Base-by-base conservation (phyloP, 257 asterid genomes). In the Gynochthodes officinalis region DNA sequence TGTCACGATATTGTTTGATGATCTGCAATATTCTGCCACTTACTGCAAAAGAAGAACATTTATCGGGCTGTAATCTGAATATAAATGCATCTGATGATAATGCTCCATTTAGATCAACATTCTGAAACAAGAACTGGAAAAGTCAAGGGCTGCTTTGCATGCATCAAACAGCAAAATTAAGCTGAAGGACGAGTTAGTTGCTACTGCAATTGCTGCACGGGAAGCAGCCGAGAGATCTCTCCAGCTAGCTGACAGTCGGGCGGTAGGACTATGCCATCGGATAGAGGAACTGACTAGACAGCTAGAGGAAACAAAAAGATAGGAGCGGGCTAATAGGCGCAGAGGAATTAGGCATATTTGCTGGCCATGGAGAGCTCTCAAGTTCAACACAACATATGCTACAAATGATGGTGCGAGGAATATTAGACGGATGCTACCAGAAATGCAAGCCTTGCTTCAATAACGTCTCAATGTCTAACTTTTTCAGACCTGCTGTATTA, bases 141-240 rank as follows among this genome's bases (percentile, higher is more conserved):
- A 69, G 44, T 37, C 37, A 13, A 76, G 72, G 53, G 62, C 77
- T 39, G 75, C 78, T 75, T 64, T 75, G 58, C 49, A 55, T 46
- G 27, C 28, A 72, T 78, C 77, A 42, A 82, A 75, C 19, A 35
- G 77, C 69, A 75, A 78, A 66, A 39, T 75, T 54, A 55, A 58
- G 73, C 66, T 82, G 62, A 78, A 78, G 75, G 81, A 78, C 4
- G 79, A 78, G 46, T 61, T 82, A 52, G 79, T 70, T 18, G 72
- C 27, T 28, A 61, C 83, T 16, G 83, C 81, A 18, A 69, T 76
- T 43, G 71, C 73, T 18, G 83, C 81, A 33, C 52, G 43, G 70
- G 77, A 65, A 65, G 86, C 80, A 53, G 79, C 80, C 21, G 86
- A 82, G 76, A 59, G 72, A 64, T 78, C 83, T 66, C 83, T 78